These are phyloP conservation scores for Vachellia pachyceras DNA, from an alignment of 306 rosid genomes.

Conservation along the genomic window DNA sequence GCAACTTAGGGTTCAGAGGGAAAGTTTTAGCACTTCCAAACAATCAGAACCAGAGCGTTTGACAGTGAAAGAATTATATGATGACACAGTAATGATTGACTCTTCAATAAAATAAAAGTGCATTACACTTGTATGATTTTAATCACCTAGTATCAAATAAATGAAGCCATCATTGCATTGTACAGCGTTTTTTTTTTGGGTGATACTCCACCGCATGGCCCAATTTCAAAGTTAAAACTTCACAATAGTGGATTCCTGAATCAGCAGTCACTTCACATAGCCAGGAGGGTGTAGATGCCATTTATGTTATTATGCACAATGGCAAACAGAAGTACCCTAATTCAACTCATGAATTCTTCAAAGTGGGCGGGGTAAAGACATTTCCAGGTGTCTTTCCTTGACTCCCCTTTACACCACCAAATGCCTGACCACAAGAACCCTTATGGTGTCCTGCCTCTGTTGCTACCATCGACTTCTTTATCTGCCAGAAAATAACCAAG, in stretches of 20 bases:
- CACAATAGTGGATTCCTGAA: neutral
- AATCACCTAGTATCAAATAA: neutral
- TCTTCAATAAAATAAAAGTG: constrained; percentile 26
- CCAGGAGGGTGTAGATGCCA: constrained; percentile 7
- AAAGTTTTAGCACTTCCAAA: neutral
- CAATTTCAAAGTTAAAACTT: constrained; percentile 10
- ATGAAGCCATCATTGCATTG: constrained; percentile 12
- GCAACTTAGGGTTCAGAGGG: neutral
- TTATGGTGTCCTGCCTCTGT: constrained; percentile 64
- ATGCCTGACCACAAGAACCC: constrained; percentile 75
- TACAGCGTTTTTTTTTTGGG: neutral
- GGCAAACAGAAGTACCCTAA: constrained; percentile 21
- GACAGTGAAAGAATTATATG: neutral
- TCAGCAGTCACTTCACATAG: constrained; percentile 26
- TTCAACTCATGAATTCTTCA: constrained; percentile 49
- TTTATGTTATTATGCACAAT: constrained; percentile 19
- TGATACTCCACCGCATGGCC: neutral
- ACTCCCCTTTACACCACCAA: constrained; percentile 75
- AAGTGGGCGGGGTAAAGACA: constrained; percentile 60
- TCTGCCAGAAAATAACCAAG: constrained; percentile 56
- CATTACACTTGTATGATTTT: constrained; percentile 20
- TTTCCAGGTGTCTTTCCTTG: constrained; percentile 68
- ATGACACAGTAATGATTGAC: neutral
- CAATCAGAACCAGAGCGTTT: neutral
- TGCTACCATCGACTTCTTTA: constrained; percentile 76